Evolutionary conservation across 2,329 filamentous ascomycete genomes (phyloP).

Genomic region (Epichloe scottii): DNA sequence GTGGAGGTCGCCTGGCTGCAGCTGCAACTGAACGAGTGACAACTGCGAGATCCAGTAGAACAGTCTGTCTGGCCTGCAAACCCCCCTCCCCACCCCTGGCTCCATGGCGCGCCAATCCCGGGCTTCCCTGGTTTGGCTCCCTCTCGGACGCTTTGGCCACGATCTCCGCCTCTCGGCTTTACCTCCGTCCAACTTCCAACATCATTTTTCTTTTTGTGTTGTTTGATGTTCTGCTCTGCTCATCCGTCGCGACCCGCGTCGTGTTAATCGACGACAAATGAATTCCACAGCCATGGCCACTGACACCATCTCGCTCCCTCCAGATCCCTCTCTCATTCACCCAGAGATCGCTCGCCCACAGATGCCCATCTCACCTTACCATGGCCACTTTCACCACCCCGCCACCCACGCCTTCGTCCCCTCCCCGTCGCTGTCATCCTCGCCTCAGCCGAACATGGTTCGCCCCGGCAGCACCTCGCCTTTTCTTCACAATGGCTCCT

Average conservation of each 20-base stretch:
- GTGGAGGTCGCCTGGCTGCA: no score
- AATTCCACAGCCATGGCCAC: constrained; percentile 9
- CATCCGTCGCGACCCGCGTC: neutral
- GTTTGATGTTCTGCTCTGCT: no score
- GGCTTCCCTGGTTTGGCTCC: neutral
- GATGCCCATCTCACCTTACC: constrained; percentile 34
- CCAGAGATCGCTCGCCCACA: constrained; percentile 37
- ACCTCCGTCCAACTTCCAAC: neutral
- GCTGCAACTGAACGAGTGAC: no score
- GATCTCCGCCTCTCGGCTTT: neutral
- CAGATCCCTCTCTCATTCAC: constrained; percentile 46
- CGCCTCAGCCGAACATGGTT: constrained; percentile 32
- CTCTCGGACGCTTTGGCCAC: neutral
- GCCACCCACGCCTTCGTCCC: constrained; percentile 35
- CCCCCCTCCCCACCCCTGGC: neutral
- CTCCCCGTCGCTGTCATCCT: constrained; percentile 49
- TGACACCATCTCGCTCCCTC: constrained; percentile 21
- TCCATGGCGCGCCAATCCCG: no score
- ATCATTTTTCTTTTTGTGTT: neutral
- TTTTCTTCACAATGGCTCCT: constrained; percentile 43
- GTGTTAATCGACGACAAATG: neutral
- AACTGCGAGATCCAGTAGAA: neutral
- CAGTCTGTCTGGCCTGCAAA: no score
- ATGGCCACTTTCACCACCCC: constrained; percentile 34
- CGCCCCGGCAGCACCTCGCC: constrained; percentile 53